Percentiles rank a stretch among this genome's conserved stretches.
Evolutionary conservation across 2,329 filamentous ascomycete genomes (phyloP).

Genomic region (Aureobasidium subglaciale): DNA sequence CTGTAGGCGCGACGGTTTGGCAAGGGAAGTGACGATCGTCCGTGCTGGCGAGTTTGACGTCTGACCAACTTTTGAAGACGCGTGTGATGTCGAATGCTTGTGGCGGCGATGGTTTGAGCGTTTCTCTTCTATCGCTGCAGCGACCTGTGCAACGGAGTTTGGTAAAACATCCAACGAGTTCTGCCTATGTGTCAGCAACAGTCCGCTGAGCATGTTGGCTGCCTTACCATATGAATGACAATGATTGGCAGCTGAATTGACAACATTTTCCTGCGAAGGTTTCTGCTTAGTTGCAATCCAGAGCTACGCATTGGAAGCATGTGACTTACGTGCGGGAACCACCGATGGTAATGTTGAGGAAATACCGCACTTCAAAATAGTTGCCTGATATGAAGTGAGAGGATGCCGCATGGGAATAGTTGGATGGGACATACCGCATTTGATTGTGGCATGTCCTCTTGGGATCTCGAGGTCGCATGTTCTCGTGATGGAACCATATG

Average conservation of each 20-base stretch:
- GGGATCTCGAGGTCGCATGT: conserved; percentile 46
- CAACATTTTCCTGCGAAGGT: conserved; percentile 37
- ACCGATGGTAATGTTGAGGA: conserved; percentile 45
- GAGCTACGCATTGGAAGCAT: not conserved
- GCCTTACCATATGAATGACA: conserved; percentile 45
- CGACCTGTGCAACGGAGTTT: conserved; percentile 49
- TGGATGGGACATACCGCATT: conserved; percentile 35
- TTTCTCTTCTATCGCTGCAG: conserved; percentile 49
- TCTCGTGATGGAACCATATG: conserved; percentile 39
- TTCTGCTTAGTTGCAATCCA: conserved; percentile 19
- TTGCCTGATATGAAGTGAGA: conserved; percentile 34
- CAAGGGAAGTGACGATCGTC: conserved; percentile 21
- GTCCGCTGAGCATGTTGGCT: conserved; percentile 19
- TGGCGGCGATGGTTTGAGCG: conserved; percentile 18
- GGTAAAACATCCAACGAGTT: conserved; percentile 51
- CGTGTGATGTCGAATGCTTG: not conserved
- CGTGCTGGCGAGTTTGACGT: conserved; percentile 1
- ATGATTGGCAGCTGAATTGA: conserved; percentile 49
- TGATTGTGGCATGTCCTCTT: conserved; percentile 44
- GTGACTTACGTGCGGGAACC: conserved; percentile 35
- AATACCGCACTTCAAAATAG: conserved; percentile 51
- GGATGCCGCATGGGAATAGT: conserved; percentile 14
- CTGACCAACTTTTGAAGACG: not conserved
- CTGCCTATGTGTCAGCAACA: not conserved
- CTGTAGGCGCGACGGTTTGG: conserved; percentile 36